phyloP scores from a whole-genome alignment of 2,329 filamentous ascomycete species.

The Monosporascus sp. region DNA sequence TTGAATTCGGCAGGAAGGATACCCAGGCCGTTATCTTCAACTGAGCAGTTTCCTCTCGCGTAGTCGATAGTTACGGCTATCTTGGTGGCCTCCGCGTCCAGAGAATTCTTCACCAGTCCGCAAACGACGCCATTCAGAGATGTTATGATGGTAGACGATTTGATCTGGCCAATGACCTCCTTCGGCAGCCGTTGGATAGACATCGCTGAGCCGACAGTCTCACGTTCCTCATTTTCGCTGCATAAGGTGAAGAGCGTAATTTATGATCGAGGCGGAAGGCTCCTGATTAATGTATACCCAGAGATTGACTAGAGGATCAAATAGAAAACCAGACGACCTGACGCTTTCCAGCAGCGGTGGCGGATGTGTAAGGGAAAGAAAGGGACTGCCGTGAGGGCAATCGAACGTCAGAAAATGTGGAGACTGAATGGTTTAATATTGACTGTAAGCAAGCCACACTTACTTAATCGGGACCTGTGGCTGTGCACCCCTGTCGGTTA shows the following conservation, averaged over 20 bases:
- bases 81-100: slow-evolving; percentile 70
- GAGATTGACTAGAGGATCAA: too few relatives aligned
- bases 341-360: too few relatives aligned
- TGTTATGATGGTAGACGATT: slow-evolving; percentile 75
- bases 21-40: slow-evolving; percentile 81
- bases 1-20: slow-evolving; percentile 69
- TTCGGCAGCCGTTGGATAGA: slow-evolving; percentile 65
- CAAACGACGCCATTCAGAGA: slow-evolving; percentile 65
- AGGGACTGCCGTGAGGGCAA: too few relatives aligned
- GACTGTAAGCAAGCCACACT: too few relatives aligned
- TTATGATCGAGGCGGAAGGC: too few relatives aligned
- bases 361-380: too few relatives aligned
- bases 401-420: too few relatives aligned
- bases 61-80: slow-evolving; percentile 71
- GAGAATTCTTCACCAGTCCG: slow-evolving; percentile 73
- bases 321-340: too few relatives aligned
- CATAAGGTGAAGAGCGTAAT: not conserved
- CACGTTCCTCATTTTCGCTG: slow-evolving; percentile 8
- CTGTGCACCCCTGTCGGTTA: too few relatives aligned
- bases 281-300: too few relatives aligned
- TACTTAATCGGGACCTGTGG: too few relatives aligned
- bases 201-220: slow-evolving; percentile 31
- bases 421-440: too few relatives aligned
- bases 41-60: slow-evolving; percentile 64
- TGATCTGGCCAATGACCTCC: slow-evolving; percentile 71